Conservation (phyloP, 2,329 filamentous ascomycete genomes). For the Gnomoniopsis smithogilvyi region DNA sequence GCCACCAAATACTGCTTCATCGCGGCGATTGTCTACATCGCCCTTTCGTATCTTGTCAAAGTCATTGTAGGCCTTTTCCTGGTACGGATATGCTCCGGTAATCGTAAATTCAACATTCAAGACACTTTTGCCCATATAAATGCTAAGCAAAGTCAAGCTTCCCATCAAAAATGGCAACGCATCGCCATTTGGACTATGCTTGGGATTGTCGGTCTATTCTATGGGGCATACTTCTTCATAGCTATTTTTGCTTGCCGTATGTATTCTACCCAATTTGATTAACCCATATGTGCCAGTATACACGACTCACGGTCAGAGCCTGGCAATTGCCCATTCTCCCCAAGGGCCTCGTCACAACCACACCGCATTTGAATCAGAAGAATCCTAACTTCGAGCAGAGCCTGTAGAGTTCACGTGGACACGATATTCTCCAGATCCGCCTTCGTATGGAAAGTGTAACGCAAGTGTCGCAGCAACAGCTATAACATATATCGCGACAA, state of each 20-base stretch:
- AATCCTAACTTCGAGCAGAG: background rate
- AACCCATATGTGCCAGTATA: background rate
- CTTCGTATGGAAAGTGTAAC: conserved; percentile 29
- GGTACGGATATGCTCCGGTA: conserved; percentile 30
- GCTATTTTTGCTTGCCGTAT: conserved; percentile 35
- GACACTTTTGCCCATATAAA: background rate
- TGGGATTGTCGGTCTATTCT: conserved; percentile 30
- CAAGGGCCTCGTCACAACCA: no score
- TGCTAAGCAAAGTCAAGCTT: background rate
- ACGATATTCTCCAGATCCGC: conserved; percentile 22
- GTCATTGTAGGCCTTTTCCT: conserved; percentile 37
- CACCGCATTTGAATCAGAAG: background rate
- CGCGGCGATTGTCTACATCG: conserved; percentile 39
- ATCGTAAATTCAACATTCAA: no score
- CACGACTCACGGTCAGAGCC: no score
- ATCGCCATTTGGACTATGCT: conserved; percentile 30
- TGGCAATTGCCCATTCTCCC: no score
- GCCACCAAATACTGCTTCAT: conserved; percentile 37
- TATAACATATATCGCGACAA: conserved; percentile 35
- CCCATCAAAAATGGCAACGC: conserved; percentile 22
- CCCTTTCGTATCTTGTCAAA: conserved; percentile 33
- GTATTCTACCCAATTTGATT: background rate
- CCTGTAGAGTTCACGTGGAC: conserved; percentile 38
- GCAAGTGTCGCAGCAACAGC: conserved; percentile 24
- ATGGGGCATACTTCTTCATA: conserved; percentile 35